Conservation (phyloP, 2,329 filamentous ascomycete species). For the Ceratocystis harringtonii region DNA sequence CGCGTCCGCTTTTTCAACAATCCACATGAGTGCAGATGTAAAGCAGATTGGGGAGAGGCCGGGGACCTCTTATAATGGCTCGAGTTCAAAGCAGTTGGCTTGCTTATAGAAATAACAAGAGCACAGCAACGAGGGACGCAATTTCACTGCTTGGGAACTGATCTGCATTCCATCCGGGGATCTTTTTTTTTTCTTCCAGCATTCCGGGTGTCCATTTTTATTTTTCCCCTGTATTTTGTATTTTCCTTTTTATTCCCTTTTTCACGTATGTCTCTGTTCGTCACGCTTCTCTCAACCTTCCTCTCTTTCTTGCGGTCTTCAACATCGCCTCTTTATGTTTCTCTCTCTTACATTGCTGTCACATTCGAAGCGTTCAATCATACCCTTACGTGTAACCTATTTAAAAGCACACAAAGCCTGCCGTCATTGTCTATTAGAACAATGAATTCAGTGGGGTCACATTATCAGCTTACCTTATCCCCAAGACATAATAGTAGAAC, state of each 20-base stretch:
- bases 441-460: too few relatives aligned
- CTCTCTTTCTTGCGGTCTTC: background rate
- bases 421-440: background rate
- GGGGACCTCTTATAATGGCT: background rate
- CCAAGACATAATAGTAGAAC: too few relatives aligned
- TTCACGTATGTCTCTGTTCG: background rate
- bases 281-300: background rate
- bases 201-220: conserved; percentile 2
- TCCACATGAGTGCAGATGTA: background rate
- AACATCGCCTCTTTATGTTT: background rate
- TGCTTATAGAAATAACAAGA: background rate
- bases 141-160: conserved; percentile 2
- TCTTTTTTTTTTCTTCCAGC: conserved; percentile 2
- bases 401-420: background rate
- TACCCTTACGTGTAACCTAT: background rate
- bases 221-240: background rate
- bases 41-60: background rate
- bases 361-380: background rate
- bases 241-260: background rate
- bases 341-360: conserved; percentile 2
- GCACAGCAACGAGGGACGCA: conserved; percentile 2
- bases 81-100: background rate
- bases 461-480: too few relatives aligned
- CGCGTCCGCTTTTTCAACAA: background rate
- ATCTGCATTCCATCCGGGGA: conserved; percentile 4